Percentiles rank a stretch among this genome's conserved stretches.
These are phyloP conservation scores for Yarrowia sp. DNA, from an alignment of 805 yeast species.

Conservation along the genomic window DNA sequence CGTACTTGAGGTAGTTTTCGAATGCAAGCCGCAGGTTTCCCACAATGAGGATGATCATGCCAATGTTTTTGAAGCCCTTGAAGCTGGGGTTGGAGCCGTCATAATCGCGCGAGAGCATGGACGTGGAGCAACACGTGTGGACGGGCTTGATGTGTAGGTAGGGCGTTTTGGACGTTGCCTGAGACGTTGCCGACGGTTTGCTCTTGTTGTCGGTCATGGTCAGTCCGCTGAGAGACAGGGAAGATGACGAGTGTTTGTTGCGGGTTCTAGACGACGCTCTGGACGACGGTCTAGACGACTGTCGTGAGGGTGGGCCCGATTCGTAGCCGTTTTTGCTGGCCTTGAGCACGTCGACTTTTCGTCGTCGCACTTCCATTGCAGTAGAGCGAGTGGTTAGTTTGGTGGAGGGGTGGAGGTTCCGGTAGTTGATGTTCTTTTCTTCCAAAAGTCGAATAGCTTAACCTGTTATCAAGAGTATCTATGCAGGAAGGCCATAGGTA, in stretches of 20 bases:
- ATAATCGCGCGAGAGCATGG: slow-evolving; percentile 24
- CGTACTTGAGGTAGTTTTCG: slow-evolving; percentile 41
- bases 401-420: background rate
- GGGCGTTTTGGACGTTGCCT: background rate
- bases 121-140: slow-evolving; percentile 3
- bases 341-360: slow-evolving; percentile 21
- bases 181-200: background rate
- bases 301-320: slow-evolving; percentile 10
- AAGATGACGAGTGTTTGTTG: slow-evolving; percentile 9
- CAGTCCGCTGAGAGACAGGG: slow-evolving; percentile 1
- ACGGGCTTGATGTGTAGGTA: slow-evolving; percentile 21
- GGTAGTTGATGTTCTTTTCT: background rate
- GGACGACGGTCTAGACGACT: slow-evolving; percentile 1
- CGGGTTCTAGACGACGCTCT: slow-evolving; percentile 12
- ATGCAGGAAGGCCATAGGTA: background rate
- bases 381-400: background rate
- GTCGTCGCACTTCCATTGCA: slow-evolving; percentile 1
- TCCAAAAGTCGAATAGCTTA: too few species aligned
- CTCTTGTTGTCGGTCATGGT: background rate
- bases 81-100: slow-evolving; percentile 31
- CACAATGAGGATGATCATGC: slow-evolving; percentile 40
- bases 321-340: slow-evolving; percentile 19
- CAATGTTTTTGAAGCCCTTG: slow-evolving; percentile 43
- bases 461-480: slow-evolving; percentile 17
- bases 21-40: slow-evolving; percentile 43